Conservation (phyloP, 1,284 basidiomycete species). For the Rhodotorula sp. region DNA sequence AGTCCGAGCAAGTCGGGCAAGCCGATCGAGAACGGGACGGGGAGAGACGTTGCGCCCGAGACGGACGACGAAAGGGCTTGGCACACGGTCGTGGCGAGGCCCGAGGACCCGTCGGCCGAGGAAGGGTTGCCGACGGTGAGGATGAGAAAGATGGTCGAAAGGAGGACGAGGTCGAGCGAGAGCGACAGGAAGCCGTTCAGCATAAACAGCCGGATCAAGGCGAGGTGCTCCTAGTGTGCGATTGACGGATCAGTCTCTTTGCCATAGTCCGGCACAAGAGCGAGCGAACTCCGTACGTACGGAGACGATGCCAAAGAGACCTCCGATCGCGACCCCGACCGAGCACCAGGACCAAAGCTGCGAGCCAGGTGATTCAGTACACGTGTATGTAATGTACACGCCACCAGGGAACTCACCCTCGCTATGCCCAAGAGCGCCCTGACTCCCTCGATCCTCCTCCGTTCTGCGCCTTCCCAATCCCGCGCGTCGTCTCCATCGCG, state of each 20-base stretch:
- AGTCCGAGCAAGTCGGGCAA: constrained; percentile 30
- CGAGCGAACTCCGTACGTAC: not conserved
- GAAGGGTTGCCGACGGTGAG: constrained; percentile 9
- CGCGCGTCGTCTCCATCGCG: constrained; percentile 1
- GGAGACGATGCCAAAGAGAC: constrained; percentile 10
- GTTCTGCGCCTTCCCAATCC: constrained; percentile 9
- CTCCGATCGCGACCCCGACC: constrained; percentile 1
- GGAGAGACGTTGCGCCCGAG: constrained; percentile 2
- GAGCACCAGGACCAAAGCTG: constrained; percentile 24
- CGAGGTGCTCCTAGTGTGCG: constrained; percentile 14
- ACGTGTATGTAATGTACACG: not conserved
- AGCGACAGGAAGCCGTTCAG: constrained; percentile 35
- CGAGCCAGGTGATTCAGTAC: not conserved
- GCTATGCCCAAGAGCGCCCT: constrained; percentile 16
- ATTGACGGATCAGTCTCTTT: not conserved
- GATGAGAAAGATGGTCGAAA: constrained; percentile 16
- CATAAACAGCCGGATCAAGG: constrained; percentile 30
- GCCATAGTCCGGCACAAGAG: not conserved
- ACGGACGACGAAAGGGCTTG: constrained; percentile 17
- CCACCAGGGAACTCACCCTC: constrained; percentile 6
- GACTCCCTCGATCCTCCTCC: constrained; percentile 18
- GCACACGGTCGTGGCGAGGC: constrained; percentile 28
- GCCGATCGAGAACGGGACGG: not conserved
- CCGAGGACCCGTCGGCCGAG: constrained; percentile 5
- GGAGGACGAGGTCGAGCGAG: constrained; percentile 24